These are phyloP conservation scores for Avicennia marina DNA, from an alignment of 257 asterid genomes.

Conservation along the genomic window DNA sequence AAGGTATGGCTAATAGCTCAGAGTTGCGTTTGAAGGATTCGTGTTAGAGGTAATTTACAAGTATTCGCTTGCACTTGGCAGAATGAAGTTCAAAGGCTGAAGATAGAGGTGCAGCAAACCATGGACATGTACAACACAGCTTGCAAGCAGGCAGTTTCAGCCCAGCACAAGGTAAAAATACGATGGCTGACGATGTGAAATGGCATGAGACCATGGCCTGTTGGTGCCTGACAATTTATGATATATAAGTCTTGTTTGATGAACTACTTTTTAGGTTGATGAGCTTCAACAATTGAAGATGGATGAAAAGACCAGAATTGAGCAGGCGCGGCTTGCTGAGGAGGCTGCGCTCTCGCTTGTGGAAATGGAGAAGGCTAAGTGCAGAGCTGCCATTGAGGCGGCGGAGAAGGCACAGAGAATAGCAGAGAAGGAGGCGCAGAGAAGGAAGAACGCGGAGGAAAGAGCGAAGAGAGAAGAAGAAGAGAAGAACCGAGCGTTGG, in stretches of 20 bases:
- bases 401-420: conserved; percentile 71
- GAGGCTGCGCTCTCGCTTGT: conserved; percentile 51
- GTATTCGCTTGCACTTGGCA: conserved; percentile 15
- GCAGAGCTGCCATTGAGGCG: conserved; percentile 72
- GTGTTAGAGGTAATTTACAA: background rate
- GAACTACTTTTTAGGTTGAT: conserved; percentile 31
- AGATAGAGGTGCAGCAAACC: conserved; percentile 60
- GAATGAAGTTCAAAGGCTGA: conserved; percentile 43
- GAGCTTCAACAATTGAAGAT: conserved; percentile 41
- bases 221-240: no score
- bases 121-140: conserved; percentile 69
- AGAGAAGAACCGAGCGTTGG: conserved; percentile 52
- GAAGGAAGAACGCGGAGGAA: conserved; percentile 56
- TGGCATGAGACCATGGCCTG: no score
- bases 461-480: conserved; percentile 52
- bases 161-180: conserved; percentile 50
- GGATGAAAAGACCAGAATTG: conserved; percentile 38
- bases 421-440: conserved; percentile 61
- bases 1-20: background rate
- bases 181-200: no score
- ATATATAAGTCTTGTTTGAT: background rate
- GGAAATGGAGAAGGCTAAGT: conserved; percentile 66
- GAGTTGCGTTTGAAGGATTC: background rate
- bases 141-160: conserved; percentile 68
- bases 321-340: conserved; percentile 48